These are phyloP conservation scores for Fusarium piperis DNA, from an alignment of 2,329 filamentous ascomycete species.

Conservation along the genomic window DNA sequence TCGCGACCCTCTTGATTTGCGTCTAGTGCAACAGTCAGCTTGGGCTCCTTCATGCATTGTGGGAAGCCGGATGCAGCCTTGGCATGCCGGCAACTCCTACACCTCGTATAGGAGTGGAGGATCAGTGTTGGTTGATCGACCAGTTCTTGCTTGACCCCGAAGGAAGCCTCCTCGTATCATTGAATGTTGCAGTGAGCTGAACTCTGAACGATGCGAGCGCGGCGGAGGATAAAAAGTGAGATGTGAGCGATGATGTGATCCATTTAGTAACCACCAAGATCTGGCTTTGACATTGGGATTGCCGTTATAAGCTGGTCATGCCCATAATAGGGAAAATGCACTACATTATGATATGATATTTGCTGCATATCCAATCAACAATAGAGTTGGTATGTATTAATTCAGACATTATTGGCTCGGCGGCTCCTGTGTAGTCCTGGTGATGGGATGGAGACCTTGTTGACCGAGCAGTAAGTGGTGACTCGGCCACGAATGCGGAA, in stretches of 20 bases:
- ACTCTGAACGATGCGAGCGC: background rate
- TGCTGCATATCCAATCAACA: background rate
- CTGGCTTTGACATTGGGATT: background rate
- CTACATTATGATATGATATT: background rate
- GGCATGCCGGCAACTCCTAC: background rate
- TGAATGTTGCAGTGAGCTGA: background rate
- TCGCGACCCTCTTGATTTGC: background rate
- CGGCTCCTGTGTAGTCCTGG: background rate
- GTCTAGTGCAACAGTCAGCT: background rate
- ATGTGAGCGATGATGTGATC: background rate
- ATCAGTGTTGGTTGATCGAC: background rate
- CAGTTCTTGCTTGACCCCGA: background rate
- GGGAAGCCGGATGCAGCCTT: background rate
- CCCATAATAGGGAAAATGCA: background rate
- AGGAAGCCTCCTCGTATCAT: background rate
- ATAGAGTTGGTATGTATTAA: background rate
- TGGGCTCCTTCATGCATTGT: background rate
- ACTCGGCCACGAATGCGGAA: background rate
- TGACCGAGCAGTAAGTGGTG: background rate
- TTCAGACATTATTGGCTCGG: background rate
- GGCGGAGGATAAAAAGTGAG: background rate
- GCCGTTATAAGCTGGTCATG: background rate
- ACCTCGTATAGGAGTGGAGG: background rate
- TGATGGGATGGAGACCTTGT: background rate
- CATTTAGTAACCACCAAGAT: background rate